These are phyloP conservation scores for Marasmius tenuissimus DNA, from an alignment of 1,284 basidiomycete species.

Conservation along the genomic window DNA sequence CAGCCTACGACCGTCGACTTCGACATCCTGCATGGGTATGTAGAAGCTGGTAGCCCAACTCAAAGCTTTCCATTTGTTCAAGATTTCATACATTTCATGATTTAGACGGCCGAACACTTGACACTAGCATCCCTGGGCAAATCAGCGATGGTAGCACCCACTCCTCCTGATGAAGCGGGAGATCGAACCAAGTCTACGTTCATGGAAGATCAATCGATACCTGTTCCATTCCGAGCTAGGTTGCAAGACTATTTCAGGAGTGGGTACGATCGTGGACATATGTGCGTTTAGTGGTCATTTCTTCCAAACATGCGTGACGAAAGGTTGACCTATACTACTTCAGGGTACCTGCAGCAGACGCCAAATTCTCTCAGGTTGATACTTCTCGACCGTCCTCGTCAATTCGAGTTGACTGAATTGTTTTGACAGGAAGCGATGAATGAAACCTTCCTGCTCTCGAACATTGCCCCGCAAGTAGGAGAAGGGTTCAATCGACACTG, in stretches of 20 bases:
- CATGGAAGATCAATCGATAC: constrained; percentile 81
- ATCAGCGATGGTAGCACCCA: constrained; percentile 33
- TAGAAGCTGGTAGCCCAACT: constrained; percentile 7
- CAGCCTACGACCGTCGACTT: constrained; percentile 88
- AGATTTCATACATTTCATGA: not conserved
- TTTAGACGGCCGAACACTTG: constrained; percentile 88
- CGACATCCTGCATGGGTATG: constrained; percentile 92
- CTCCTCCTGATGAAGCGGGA: constrained; percentile 38
- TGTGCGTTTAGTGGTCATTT: constrained; percentile 50
- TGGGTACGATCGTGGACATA: constrained; percentile 97
- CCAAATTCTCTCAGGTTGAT: constrained; percentile 77
- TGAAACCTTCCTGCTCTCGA: constrained; percentile 93
- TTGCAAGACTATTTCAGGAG: constrained; percentile 91
- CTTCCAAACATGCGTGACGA: not conserved
- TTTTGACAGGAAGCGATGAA: constrained; percentile 82
- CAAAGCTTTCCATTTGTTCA: not conserved
- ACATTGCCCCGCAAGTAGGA: constrained; percentile 98
- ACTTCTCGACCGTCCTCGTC: not conserved
- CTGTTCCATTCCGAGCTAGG: constrained; percentile 80
- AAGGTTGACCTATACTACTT: not conserved
- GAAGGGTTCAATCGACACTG: constrained; percentile 98
- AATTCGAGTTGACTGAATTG: not conserved
- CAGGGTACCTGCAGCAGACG: constrained; percentile 97
- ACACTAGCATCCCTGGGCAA: constrained; percentile 74
- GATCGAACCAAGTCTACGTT: constrained; percentile 85